A percentile compares a stretch with the other conserved stretches of the same genome.
Conservation (phyloP, 2,329 filamentous ascomycete genomes). For the Fusarium musae region DNA sequence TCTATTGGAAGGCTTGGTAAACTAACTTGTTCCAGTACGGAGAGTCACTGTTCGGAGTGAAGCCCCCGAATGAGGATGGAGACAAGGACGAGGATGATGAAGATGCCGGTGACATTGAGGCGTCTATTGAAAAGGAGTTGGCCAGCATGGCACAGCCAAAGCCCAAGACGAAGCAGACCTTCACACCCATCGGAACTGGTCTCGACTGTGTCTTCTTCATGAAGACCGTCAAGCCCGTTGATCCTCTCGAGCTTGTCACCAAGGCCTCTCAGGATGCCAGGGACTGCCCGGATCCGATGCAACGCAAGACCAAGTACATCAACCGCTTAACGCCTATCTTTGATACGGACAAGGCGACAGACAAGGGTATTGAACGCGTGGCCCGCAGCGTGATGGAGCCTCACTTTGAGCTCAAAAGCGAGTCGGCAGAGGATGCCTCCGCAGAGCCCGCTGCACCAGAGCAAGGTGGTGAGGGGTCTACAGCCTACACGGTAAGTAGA, state of each 20-base stretch:
- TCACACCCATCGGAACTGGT: constrained; percentile 64
- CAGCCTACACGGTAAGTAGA: constrained; percentile 56
- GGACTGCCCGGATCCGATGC: constrained; percentile 53
- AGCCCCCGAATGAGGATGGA: constrained; percentile 47
- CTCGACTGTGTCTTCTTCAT: constrained; percentile 74
- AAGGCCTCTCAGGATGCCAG: constrained; percentile 67
- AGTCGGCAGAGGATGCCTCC: constrained; percentile 31
- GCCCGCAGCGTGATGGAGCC: constrained; percentile 70
- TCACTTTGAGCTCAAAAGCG: constrained; percentile 65
- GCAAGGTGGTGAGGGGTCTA: constrained; percentile 26
- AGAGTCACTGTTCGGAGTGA: constrained; percentile 68
- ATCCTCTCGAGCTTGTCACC: constrained; percentile 65
- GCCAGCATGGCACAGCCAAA: constrained; percentile 59
- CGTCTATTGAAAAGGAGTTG: constrained; percentile 78
- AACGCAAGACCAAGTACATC: constrained; percentile 65
- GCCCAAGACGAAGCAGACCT: constrained; percentile 57
- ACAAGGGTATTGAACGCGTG: constrained; percentile 74
- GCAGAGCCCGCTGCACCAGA: constrained; percentile 23
- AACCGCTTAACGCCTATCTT: constrained; percentile 67
- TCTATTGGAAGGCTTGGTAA: background rate
- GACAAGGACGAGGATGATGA: constrained; percentile 51
- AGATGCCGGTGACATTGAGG: constrained; percentile 73
- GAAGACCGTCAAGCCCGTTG: constrained; percentile 64
- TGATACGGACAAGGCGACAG: constrained; percentile 71
- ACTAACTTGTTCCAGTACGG: constrained; percentile 65